Evolutionary conservation across 2,329 filamentous ascomycete genomes (phyloP), one percentile per base, ranked within the genome.

Genomic region (Pestalotiopsis sp.): DNA sequence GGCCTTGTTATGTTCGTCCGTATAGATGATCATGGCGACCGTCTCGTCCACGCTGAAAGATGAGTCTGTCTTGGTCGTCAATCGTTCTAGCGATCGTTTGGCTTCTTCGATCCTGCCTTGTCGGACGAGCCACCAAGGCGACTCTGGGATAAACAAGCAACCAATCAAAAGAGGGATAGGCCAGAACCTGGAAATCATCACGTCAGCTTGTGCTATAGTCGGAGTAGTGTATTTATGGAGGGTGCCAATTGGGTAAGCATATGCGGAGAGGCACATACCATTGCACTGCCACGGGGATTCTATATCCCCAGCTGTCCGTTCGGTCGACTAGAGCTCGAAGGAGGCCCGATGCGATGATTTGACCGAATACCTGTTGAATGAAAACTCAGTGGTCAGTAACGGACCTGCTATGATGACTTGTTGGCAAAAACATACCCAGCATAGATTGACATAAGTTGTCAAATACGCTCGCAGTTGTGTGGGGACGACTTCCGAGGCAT

Each of bases 21-120:
- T 83, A 58, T 81, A 75, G n/a, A 76, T 71, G 74, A 83, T 80
- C 78, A 81, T 77, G 20, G 80, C 78, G 12, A 84, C 58, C 1
- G 76, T 75, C 61, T 78, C 72, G 39, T 80, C 76, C 3, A 74
- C 73, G 45, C 81, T 75, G 45, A 76, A 74, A 20, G 70, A 49
- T 66, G 25, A 63, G 57, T 52, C 71, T 67, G 38, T 68, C 69
- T 27, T 23, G 31, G 69, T 71, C 5, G 73, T 74, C 1, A 81
- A 73, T 14, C 78, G 74, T 36, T 71, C 69, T 1, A 82, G 59
- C 0, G 75, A 71, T 17, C 72, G 70, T 66, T 76, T 73, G 1
- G 81, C 80, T 12, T 75, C 75, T 3, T 77, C 74, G 17, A 74
- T 68, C 20, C 75, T 72, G 2, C 76, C 77, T 27, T 77, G 72